Percentiles rank a stretch among this genome's conserved stretches.
phyloP scores from a whole-genome alignment of 345 rosid species.

The Ricinus communis region DNA sequence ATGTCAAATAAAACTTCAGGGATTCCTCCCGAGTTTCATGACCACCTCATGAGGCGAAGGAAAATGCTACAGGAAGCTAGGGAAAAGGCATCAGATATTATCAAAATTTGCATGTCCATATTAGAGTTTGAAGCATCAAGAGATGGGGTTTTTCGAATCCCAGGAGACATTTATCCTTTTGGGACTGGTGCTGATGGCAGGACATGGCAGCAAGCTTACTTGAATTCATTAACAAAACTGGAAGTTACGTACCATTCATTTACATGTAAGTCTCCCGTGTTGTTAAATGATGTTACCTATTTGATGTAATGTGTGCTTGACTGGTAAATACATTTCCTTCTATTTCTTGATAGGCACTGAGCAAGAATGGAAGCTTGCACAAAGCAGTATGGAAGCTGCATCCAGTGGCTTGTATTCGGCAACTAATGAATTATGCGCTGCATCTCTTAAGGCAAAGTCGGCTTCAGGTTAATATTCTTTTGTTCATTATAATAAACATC shows the following conservation, averaged over 20 bases:
- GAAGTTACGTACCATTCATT: conserved; percentile 77
- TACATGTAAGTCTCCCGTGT: conserved; percentile 53
- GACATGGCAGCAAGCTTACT: conserved; percentile 78
- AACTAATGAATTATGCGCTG: conserved; percentile 66
- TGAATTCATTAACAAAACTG: conserved; percentile 62
- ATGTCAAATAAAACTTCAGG: conserved; percentile 65
- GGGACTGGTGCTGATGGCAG: conserved; percentile 52
- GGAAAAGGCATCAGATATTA: conserved; percentile 74
- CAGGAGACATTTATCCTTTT: conserved; percentile 48
- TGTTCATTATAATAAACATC: conserved; percentile 2
- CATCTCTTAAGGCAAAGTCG: conserved; percentile 76
- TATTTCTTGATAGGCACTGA: conserved; percentile 52
- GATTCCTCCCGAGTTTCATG: conserved; percentile 82
- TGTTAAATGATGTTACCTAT: conserved; percentile 18
- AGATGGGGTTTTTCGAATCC: conserved; percentile 66
- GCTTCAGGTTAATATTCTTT: conserved; percentile 65
- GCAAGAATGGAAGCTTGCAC: conserved; percentile 82
- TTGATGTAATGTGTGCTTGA: background rate
- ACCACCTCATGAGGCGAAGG: conserved; percentile 66
- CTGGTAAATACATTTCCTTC: conserved; percentile 15
- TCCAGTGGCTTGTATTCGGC: conserved; percentile 68
- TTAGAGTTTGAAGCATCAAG: conserved; percentile 90
- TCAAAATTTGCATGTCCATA: conserved; percentile 68
- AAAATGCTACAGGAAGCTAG: conserved; percentile 70
- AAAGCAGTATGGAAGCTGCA: conserved; percentile 82